These are phyloP conservation scores for Candida anutae DNA, from an alignment of 1,139 yeast species.

Conservation along the genomic window DNA sequence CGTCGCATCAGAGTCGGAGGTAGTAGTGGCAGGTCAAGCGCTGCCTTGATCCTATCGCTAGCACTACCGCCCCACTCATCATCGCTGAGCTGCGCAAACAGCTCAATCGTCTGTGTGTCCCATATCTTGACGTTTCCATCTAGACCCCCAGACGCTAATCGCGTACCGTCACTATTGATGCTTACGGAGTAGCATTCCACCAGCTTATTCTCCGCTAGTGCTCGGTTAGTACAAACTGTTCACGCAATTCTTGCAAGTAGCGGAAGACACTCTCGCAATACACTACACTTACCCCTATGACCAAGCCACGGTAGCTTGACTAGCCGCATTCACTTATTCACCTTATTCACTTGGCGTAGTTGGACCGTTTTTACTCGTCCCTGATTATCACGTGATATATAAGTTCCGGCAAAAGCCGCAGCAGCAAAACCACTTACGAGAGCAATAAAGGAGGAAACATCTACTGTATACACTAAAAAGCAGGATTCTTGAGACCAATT, in stretches of 20 bases:
- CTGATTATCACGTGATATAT: too few species aligned
- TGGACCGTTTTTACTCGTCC: too few species aligned
- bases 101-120: slow-evolving; percentile 58
- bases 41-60: slow-evolving; percentile 4
- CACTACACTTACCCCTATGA: slow-evolving; percentile 46
- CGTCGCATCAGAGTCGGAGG: slow-evolving; percentile 35
- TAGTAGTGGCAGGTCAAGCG: slow-evolving; percentile 10
- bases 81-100: slow-evolving; percentile 14
- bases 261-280: too few species aligned
- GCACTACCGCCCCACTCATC: slow-evolving; percentile 3
- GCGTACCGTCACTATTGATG: slow-evolving; percentile 71
- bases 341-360: too few species aligned
- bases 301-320: slow-evolving; percentile 81
- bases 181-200: slow-evolving; percentile 83
- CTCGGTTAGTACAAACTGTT: slow-evolving; percentile 2
- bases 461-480: too few species aligned
- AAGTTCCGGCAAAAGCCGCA: too few species aligned
- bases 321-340: slow-evolving; percentile 48
- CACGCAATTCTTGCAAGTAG: background rate
- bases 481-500: too few species aligned
- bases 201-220: slow-evolving; percentile 63
- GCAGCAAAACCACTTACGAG: too few species aligned
- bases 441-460: too few species aligned
- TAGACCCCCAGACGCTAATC: slow-evolving; percentile 91
- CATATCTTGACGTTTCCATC: slow-evolving; percentile 92